A percentile compares a stretch with the other conserved stretches of the same genome.
Evolutionary conservation across 1,139 yeast genomes (phyloP).

Genomic region (Geotrichum histeridarum): DNA sequence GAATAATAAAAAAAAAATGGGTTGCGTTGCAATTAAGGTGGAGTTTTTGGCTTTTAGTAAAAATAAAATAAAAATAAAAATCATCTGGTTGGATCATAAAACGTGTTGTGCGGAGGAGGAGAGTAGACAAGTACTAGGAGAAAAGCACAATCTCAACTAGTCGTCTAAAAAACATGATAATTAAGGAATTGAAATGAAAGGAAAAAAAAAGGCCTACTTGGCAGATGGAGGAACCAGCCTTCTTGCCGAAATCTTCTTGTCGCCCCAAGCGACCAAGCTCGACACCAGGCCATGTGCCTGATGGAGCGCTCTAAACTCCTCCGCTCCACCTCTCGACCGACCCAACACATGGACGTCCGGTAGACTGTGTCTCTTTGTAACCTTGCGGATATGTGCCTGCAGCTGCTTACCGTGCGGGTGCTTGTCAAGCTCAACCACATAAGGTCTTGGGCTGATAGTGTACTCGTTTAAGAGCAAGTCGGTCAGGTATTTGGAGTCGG

Average conservation of each 20-base stretch:
- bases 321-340: constrained; percentile 86
- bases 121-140: too few species aligned
- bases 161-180: too few species aligned
- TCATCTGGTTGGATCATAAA: too few species aligned
- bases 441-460: constrained; percentile 64
- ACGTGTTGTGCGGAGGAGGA: too few species aligned
- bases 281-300: constrained; percentile 48
- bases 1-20: too few species aligned
- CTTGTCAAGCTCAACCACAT: constrained; percentile 74
- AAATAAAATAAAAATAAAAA: too few species aligned
- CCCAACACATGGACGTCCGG: constrained; percentile 88
- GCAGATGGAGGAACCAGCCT: constrained; percentile 48
- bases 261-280: constrained; percentile 60
- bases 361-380: constrained; percentile 87
- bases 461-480: constrained; percentile 58
- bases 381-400: constrained; percentile 67
- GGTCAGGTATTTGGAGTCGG: constrained; percentile 69
- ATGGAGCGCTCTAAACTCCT: constrained; percentile 67
- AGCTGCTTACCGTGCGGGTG: constrained; percentile 66
- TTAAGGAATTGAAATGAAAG: too few species aligned
- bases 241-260: constrained; percentile 48
- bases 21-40: too few species aligned
- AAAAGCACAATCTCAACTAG: too few species aligned
- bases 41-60: too few species aligned
- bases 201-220: too few species aligned